Base-by-base conservation (phyloP, 2,329 filamentous ascomycete species). In the Botryosphaeria dothidea region DNA sequence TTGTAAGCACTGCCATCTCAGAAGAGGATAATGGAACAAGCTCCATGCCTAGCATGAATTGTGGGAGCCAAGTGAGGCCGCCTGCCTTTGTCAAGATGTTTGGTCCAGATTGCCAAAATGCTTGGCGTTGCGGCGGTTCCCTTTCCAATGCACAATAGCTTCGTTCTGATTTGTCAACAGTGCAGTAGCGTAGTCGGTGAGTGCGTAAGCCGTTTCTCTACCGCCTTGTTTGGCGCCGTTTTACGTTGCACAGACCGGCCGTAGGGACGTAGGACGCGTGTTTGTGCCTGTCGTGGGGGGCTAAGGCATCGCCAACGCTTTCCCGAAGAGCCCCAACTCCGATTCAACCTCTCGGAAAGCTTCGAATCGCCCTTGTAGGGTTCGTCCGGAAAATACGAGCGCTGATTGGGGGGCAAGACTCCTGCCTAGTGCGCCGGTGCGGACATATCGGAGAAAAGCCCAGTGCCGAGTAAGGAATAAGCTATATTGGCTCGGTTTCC, bases 171-270 rank as follows among this genome's bases (percentile, higher is more conserved):
- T 60, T 17, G 56, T 34, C 29, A n/a, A 4, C 3, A 2, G 41
- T 4, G 23, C 25, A 27, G 38, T 36, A 46, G 41, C 38, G n/a
- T n/a, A 17, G 41, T 23, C 41, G 56, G 56, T 60, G 56, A 60
- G 56, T 60, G 56, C 56, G 56, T 60, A 60, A 60, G 56, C 56
- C n/a, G 41, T 60, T 46, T 60, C n/a, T 9, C 17, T 21, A 46
- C 34, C 25, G n/a, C 11, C 41, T 11, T 13, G 36, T 41, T 25
- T 41, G 31, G 51, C 51, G 51, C 23, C 36, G 23, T 23, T 11
- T 7, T 27, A 27, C 7, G 21, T 34, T 15, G 41, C 56, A 60
- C 56, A 25, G 56, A 46, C 56, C 25, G 41, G 3, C 9, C 9
- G 23, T 11, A n/a, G 17, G 56, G 4, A 31, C 25, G 25, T 9